A percentile compares a stretch with the other conserved stretches of the same genome.
phyloP scores from a whole-genome alignment of 2,329 filamentous ascomycete genomes.

The Sporothrix variecibatus region DNA sequence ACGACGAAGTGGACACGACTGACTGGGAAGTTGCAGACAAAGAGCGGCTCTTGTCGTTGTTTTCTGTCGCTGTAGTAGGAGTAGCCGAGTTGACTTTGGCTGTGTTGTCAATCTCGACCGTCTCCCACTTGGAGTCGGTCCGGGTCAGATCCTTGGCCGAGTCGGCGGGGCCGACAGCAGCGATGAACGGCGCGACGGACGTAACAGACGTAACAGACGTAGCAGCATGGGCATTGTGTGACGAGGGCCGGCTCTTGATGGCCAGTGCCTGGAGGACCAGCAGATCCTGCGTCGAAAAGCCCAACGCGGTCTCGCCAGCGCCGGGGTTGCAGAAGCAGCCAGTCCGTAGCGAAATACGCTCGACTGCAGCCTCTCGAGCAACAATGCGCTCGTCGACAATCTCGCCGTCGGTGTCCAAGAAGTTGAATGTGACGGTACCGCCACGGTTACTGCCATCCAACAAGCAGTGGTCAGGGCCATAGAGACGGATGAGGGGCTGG shows the following conservation, averaged over 20 bases:
- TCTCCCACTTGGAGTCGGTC: neutral
- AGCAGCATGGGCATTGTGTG: neutral
- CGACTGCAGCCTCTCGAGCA: constrained; percentile 38
- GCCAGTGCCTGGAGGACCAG: constrained; percentile 28
- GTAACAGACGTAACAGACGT: neutral
- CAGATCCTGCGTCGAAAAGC: constrained; percentile 32
- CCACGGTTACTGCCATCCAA: constrained; percentile 36
- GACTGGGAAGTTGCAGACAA: neutral
- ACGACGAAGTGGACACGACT: neutral
- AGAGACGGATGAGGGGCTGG: constrained; percentile 39
- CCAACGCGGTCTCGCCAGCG: constrained; percentile 41
- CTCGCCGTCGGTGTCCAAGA: constrained; percentile 39
- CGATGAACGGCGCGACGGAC: no score
- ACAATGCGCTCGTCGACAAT: constrained; percentile 44
- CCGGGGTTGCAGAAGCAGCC: constrained; percentile 49
- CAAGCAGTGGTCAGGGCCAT: constrained; percentile 37
- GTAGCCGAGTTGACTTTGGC: no score
- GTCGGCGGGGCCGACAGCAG: neutral
- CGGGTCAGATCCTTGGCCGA: neutral
- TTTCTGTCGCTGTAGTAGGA: no score
- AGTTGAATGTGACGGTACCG: constrained; percentile 44
- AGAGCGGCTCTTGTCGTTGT: neutral
- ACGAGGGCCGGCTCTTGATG: neutral
- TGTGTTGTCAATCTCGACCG: neutral
- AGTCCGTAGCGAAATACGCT: constrained; percentile 43